Base-by-base conservation (phyloP, 352 stramenopile species). In the Globisporangium camurandrum region DNA sequence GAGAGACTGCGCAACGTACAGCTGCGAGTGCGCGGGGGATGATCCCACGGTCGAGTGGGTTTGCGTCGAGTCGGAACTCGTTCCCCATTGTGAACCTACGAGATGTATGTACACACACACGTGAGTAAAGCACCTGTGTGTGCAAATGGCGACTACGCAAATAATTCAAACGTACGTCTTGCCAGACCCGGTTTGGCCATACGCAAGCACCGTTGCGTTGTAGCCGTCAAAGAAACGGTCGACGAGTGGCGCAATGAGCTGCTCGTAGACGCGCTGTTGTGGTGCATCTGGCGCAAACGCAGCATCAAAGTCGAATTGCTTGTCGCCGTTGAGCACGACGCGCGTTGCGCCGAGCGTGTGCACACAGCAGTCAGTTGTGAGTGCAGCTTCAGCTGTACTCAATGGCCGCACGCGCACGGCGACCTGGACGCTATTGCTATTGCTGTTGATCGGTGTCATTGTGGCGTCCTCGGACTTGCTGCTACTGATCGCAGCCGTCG, bases 81-180 rank as follows among this genome's bases (percentile, higher is more conserved):
- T 88, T 93, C 45, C 93, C 95, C 93, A 98, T 98, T 0, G 95
- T 98, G 59, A 90, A 98, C 8, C 88, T 97, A 64, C 84, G 75
- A 41, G 75, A 39, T 40, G 6, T 23, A 37, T 10, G 22, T 22
- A 36, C 22, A 23, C 19, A 59, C 38, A 30, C 20, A 44, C 38
- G 28, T 19, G 37, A 28, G 16, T 37, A 27, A 42, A 26, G 4
- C 19, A n/a, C n/a, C n/a, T n/a, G n/a, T n/a, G n/a, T n/a, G n/a
- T n/a, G n/a, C n/a, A n/a, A n/a, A n/a, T n/a, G n/a, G n/a, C n/a
- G n/a, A n/a, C n/a, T n/a, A n/a, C n/a, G n/a, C n/a, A n/a, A n/a
- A n/a, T n/a, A n/a, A n/a, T n/a, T n/a, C n/a, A n/a, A 3, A 67
- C 66, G 54, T 43, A 86, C 56, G 81, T 90, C 52, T 92, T 92